Evolutionary conservation across 495 filamentous ascomycete species (phyloP).

Genomic region (Trypethelium eluteriae): DNA sequence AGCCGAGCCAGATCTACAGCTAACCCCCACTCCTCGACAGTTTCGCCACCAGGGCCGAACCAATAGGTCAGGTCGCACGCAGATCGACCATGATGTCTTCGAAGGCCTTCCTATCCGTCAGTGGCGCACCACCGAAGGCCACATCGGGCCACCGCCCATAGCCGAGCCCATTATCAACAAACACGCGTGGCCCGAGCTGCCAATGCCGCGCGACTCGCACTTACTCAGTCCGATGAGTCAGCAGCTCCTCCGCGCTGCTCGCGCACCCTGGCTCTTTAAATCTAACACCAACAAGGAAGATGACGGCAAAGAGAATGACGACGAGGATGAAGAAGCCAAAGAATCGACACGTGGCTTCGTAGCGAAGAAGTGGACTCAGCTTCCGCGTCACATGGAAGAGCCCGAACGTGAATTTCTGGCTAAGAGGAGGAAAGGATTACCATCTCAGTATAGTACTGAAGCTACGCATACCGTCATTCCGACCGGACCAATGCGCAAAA

Average conservation of each 20-base stretch:
- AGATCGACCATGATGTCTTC: conserved; percentile 89
- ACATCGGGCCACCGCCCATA: conserved; percentile 55
- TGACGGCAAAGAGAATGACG: conserved; percentile 33
- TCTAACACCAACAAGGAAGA: conserved; percentile 26
- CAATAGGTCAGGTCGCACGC: conserved; percentile 60
- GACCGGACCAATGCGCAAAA: conserved; percentile 55
- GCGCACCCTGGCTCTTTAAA: conserved; percentile 35
- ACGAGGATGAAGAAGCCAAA: conserved; percentile 47
- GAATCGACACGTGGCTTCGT: conserved; percentile 53
- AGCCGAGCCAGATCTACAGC: neutral
- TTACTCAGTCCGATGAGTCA: conserved; percentile 70
- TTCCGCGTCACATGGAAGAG: conserved; percentile 68
- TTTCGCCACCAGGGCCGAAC: conserved; percentile 53
- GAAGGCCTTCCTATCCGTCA: conserved; percentile 89
- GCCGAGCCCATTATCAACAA: conserved; percentile 35
- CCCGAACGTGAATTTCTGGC: conserved; percentile 75
- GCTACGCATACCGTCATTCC: conserved; percentile 40
- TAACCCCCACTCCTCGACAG: conserved; percentile 29
- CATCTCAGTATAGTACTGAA: conserved; percentile 44
- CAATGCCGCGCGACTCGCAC: conserved; percentile 81
- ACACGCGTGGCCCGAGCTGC: conserved; percentile 45
- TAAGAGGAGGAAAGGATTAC: conserved; percentile 73
- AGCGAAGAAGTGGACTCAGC: conserved; percentile 67
- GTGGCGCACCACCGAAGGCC: conserved; percentile 48
- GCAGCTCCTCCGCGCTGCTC: conserved; percentile 68